Conservation (phyloP, 169 alveolate genomes). For the Amoebophrya sp. region DNA sequence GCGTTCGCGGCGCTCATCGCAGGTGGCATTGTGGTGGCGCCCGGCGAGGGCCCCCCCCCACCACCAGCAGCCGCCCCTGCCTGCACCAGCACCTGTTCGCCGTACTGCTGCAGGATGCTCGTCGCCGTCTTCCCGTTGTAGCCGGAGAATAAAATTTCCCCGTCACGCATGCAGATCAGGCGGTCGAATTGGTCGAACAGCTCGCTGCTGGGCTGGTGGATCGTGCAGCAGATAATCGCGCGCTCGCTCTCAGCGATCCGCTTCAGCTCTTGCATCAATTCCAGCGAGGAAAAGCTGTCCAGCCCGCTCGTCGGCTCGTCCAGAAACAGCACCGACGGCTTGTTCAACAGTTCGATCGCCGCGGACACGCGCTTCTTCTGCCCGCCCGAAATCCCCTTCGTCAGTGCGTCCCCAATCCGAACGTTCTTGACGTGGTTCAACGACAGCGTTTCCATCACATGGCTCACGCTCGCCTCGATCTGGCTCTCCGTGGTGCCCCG, state of each 20-base stretch:
- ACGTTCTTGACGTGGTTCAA: slow-evolving; percentile 20
- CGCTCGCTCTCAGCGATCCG: slow-evolving; percentile 34
- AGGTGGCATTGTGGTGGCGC: too few relatives aligned
- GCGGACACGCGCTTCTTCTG: slow-evolving; percentile 66
- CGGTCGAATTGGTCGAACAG: slow-evolving; percentile 47
- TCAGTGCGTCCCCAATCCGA: slow-evolving; percentile 47
- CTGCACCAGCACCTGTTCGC: not conserved
- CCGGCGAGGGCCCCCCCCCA: too few relatives aligned
- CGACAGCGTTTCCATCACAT: not conserved
- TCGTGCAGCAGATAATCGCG: slow-evolving; percentile 26
- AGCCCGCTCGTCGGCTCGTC: slow-evolving; percentile 83
- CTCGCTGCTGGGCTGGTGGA: slow-evolving; percentile 60
- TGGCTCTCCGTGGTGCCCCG: not conserved
- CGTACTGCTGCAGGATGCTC: not conserved
- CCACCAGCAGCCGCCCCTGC: too few relatives aligned
- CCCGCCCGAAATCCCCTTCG: slow-evolving; percentile 70
- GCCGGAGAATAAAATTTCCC: slow-evolving; percentile 56
- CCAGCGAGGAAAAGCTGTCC: slow-evolving; percentile 42
- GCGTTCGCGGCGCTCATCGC: too few relatives aligned
- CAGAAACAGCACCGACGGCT: slow-evolving; percentile 58
- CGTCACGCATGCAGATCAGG: slow-evolving; percentile 45
- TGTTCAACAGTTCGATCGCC: slow-evolving; percentile 63
- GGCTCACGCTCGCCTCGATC: not conserved
- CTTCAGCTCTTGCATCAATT: slow-evolving; percentile 54
- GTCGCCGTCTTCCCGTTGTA: slow-evolving; percentile 28